A percentile compares a stretch with the other conserved stretches of the same genome.
phyloP scores from a whole-genome alignment of 2,329 filamentous ascomycete genomes.

The Diaporthe helianthi region DNA sequence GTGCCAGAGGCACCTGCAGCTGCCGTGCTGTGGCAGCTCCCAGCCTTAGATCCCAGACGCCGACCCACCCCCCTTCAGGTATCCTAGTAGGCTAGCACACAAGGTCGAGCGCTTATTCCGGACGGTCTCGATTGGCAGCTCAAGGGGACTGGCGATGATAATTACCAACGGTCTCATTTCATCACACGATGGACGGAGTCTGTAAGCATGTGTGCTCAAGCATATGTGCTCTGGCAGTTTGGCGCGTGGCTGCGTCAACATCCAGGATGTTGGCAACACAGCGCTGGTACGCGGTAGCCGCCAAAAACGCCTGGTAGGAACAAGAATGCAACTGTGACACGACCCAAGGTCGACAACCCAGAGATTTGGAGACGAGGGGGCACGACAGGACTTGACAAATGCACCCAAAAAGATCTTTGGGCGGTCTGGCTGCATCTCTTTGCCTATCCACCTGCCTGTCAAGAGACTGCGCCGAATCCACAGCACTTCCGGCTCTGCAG shows the following conservation, averaged over 20 bases:
- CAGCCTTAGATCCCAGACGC: slow-evolving; percentile 1
- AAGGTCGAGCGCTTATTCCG: slow-evolving; percentile 27
- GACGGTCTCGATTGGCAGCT: slow-evolving; percentile 17
- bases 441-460: neutral
- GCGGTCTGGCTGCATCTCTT: slow-evolving; percentile 9
- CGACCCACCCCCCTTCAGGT: neutral
- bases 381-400: slow-evolving; percentile 4
- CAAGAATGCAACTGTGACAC: slow-evolving; percentile 17
- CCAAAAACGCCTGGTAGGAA: slow-evolving; percentile 6
- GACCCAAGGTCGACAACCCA: neutral
- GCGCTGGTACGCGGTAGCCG: slow-evolving; percentile 4
- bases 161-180: neutral
- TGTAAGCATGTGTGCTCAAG: no score
- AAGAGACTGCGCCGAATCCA: slow-evolving; percentile 11
- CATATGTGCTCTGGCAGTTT: neutral
- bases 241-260: neutral
- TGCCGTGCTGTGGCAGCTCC: slow-evolving; percentile 4
- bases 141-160: neutral
- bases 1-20: slow-evolving; percentile 10
- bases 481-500: slow-evolving; percentile 27
- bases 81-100: neutral
- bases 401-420: neutral
- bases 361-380: slow-evolving; percentile 8
- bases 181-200: no score
- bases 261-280: neutral